These are phyloP conservation scores for Aaosphaeria pasadenensis DNA, from an alignment of 2,329 filamentous ascomycete species.

Conservation along the genomic window DNA sequence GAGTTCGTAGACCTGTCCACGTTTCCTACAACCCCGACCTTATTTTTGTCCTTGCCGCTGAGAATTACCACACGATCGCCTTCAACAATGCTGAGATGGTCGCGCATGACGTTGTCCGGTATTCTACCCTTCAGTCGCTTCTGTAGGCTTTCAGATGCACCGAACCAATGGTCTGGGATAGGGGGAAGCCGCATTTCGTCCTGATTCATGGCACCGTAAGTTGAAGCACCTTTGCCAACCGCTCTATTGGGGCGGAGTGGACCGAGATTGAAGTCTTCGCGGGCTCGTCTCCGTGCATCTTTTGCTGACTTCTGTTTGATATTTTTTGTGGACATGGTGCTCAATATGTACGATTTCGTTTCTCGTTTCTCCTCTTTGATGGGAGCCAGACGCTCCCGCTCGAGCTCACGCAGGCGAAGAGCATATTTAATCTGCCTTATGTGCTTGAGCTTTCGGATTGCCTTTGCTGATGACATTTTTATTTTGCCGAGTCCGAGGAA, in stretches of 20 bases:
- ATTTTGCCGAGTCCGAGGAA: too few relatives aligned
- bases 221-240: conserved; percentile 56
- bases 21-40: conserved; percentile 69
- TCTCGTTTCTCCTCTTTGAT: not conserved
- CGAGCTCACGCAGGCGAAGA: conserved; percentile 27
- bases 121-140: conserved; percentile 10
- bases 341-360: not conserved
- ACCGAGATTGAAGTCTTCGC: conserved; percentile 77
- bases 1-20: conserved; percentile 44
- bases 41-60: conserved; percentile 75
- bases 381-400: conserved; percentile 12
- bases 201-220: conserved; percentile 56
- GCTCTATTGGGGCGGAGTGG: conserved; percentile 75
- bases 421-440: conserved; percentile 43
- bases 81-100: conserved; percentile 35
- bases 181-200: conserved; percentile 28
- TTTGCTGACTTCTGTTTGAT: conserved; percentile 9
- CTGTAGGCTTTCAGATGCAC: not conserved
- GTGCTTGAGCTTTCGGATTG: conserved; percentile 11
- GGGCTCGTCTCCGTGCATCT: conserved; percentile 55
- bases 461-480: too few relatives aligned
- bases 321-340: not conserved
- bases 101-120: conserved; percentile 27
- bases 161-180: conserved; percentile 30
- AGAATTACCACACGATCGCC: conserved; percentile 82